A percentile compares a stretch with the other conserved stretches of the same genome.
Conservation (phyloP, 2,329 filamentous ascomycete genomes). For the Xylaria sp. region DNA sequence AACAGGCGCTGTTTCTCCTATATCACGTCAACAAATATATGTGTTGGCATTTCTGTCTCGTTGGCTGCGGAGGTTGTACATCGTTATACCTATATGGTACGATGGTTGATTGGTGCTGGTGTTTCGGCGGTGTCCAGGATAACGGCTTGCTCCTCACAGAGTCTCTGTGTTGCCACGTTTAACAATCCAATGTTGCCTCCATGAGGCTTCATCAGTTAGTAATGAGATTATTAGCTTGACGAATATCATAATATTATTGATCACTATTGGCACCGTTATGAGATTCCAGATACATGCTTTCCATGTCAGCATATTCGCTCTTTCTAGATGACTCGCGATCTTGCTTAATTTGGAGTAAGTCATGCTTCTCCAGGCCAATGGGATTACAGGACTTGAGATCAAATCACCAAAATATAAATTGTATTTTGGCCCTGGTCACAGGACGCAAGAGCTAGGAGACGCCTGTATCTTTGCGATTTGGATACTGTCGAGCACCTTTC, state of each 20-base stretch:
- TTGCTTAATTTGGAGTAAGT: neutral
- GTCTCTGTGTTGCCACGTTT: neutral
- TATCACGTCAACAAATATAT: constrained; percentile 2
- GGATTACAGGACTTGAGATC: neutral
- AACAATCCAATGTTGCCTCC: neutral
- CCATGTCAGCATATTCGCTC: too few species aligned
- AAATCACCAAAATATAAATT: neutral
- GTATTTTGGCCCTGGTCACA: neutral
- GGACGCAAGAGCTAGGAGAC: too few species aligned
- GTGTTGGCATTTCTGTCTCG: constrained; percentile 3
- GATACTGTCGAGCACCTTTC: too few species aligned
- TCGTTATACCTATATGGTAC: neutral
- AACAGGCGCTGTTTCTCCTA: neutral
- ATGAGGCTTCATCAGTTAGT: neutral
- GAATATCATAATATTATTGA: neutral
- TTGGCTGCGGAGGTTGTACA: constrained; percentile 5
- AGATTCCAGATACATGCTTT: neutral
- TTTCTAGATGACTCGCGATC: neutral
- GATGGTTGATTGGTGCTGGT: neutral
- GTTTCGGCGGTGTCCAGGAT: neutral
- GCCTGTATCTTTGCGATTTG: too few species aligned
- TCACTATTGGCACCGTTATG: neutral
- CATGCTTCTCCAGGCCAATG: too few species aligned
- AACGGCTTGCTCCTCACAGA: neutral
- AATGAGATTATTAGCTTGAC: neutral